These are phyloP conservation scores for Russula vinacea DNA, from an alignment of 768 basidiomycete genomes.

Conservation along the genomic window DNA sequence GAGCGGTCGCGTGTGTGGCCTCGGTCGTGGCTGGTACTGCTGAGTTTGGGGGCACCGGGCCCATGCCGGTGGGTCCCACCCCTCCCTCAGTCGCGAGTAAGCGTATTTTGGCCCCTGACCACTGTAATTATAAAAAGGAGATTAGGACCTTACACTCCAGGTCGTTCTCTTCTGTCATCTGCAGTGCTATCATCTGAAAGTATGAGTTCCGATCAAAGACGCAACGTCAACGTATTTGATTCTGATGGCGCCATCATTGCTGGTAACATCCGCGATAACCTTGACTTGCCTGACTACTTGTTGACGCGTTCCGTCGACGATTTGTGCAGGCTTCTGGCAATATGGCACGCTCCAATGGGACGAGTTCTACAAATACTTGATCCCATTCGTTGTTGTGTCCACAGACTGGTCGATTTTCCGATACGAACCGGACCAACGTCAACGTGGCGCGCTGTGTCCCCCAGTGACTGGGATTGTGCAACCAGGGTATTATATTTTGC, in stretches of 20 bases:
- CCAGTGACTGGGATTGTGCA: not conserved
- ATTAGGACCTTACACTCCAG: no score
- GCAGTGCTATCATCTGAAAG: no score
- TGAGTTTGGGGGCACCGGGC: no score
- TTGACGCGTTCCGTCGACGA: not conserved
- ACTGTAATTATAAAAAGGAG: no score
- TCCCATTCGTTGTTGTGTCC: not conserved
- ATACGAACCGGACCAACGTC: not conserved
- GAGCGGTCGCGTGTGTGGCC: no score
- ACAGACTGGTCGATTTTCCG: not conserved
- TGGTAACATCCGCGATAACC: not conserved
- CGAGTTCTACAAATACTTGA: not conserved
- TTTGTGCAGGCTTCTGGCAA: slow-evolving; percentile 4
- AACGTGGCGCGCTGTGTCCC: not conserved
- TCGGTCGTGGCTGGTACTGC: no score
- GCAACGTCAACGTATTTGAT: not conserved
- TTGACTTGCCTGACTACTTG: no score
- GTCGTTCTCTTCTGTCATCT: no score
- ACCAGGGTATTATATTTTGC: slow-evolving; percentile 2
- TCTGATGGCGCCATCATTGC: not conserved
- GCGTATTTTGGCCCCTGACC: no score
- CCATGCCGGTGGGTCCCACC: no score
- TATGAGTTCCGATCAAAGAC: not conserved
- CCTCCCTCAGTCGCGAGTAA: no score
- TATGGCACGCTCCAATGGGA: slow-evolving; percentile 5